A percentile compares a stretch with the other conserved stretches of the same genome.
These are phyloP conservation scores for Marasmius fiardii DNA, from an alignment of 1,284 basidiomycete species.

Conservation along the genomic window DNA sequence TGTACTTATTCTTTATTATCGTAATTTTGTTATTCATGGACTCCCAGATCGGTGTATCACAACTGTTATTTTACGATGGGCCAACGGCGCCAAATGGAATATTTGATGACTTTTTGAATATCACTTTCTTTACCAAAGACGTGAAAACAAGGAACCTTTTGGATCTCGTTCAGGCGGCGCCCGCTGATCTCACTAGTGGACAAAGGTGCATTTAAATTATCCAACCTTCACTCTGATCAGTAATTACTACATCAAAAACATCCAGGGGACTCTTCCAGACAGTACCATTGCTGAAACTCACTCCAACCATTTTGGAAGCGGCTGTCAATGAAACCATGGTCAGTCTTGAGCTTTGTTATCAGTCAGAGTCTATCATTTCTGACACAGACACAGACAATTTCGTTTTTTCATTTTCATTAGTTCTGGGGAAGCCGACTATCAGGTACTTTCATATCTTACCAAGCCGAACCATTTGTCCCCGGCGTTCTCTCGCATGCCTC, in stretches of 20 bases:
- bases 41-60: conserved; percentile 34
- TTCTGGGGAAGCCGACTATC: conserved; percentile 30
- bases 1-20: conserved; percentile 1
- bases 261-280: conserved; percentile 50
- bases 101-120: conserved; percentile 46
- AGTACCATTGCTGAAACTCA: conserved; percentile 40
- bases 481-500: conserved; percentile 37
- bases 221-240: neutral
- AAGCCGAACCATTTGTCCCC: conserved; percentile 53
- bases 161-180: conserved; percentile 37
- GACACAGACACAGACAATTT: too few species aligned
- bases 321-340: conserved; percentile 50
- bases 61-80: conserved; percentile 52
- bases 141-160: conserved; percentile 36
- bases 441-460: conserved; percentile 43
- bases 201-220: conserved; percentile 30
- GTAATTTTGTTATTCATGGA: neutral
- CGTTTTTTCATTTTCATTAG: neutral
- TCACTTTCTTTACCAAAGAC: conserved; percentile 35
- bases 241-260: neutral
- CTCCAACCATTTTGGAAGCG: conserved; percentile 38
- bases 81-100: conserved; percentile 44
- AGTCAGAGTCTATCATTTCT: neutral
- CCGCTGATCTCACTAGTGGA: conserved; percentile 36
- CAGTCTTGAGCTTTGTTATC: conserved; percentile 15